Conservation (phyloP, 768 basidiomycete genomes). For the Cystobasidium onofrii region DNA sequence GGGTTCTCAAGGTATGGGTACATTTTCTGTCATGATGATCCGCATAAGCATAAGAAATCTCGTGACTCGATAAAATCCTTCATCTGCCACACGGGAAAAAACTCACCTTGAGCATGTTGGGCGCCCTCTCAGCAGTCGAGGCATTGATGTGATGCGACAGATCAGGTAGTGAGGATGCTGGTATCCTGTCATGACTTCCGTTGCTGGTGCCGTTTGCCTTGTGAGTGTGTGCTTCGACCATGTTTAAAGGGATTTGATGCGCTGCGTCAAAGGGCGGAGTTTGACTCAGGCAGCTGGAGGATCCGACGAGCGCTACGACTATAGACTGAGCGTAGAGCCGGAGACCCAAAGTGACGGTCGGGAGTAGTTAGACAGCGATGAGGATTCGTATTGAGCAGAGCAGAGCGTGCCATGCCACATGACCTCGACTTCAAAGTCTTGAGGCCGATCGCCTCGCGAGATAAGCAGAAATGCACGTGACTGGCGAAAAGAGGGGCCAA, state of each 20-base stretch:
- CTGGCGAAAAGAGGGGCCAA: too few species aligned
- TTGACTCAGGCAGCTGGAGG: too few species aligned
- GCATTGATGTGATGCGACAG: constrained; percentile 27
- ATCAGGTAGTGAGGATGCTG: neutral
- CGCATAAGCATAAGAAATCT: neutral
- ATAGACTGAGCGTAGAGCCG: too few species aligned
- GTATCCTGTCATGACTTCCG: neutral
- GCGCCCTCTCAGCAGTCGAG: neutral
- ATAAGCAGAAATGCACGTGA: too few species aligned
- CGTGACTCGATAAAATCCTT: constrained; percentile 7
- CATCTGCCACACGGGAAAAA: neutral
- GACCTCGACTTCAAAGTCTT: too few species aligned
- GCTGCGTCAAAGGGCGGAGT: too few species aligned
- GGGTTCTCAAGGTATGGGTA: constrained; percentile 18
- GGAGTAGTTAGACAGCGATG: too few species aligned
- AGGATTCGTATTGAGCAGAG: too few species aligned
- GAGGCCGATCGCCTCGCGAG: too few species aligned
- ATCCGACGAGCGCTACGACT: too few species aligned
- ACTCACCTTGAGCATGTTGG: constrained; percentile 32
- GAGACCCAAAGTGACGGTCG: too few species aligned
- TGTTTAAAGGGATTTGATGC: neutral
- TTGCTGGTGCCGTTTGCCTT: constrained; percentile 1
- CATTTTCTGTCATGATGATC: constrained; percentile 8
- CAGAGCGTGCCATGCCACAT: too few species aligned
- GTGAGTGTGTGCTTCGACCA: neutral